Conservation (phyloP, 2,329 filamentous ascomycete genomes). For the Ophiostoma pallidulum region DNA sequence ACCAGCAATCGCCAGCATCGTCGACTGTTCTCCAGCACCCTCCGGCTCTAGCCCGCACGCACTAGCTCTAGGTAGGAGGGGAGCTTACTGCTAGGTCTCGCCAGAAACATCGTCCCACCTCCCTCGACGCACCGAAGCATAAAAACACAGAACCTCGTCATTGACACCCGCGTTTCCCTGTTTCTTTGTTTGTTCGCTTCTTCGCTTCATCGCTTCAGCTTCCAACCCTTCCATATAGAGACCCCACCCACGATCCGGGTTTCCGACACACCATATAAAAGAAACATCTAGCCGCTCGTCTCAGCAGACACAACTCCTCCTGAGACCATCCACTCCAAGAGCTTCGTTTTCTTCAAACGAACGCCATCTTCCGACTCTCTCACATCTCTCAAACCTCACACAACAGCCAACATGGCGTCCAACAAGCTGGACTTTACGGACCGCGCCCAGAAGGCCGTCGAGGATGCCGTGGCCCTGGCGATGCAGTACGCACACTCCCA, state of each 20-base stretch:
- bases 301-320: constrained; percentile 9
- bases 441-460: constrained; percentile 78
- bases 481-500: constrained; percentile 88
- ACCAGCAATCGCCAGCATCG: background rate
- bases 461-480: constrained; percentile 79
- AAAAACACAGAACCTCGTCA: constrained; percentile 2
- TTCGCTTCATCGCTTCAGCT: background rate
- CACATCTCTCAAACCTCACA: constrained; percentile 17
- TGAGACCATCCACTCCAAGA: background rate
- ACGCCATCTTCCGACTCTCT: background rate
- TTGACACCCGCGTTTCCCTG: background rate
- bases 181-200: background rate
- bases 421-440: constrained; percentile 88
- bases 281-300: too few species aligned
- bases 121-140: background rate
- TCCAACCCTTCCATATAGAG: background rate
- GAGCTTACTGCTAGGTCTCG: background rate
- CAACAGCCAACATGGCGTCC: constrained; percentile 43
- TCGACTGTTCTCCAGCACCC: constrained; percentile 2
- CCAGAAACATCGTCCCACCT: constrained; percentile 1
- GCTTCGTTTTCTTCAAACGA: background rate
- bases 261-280: constrained; percentile 10
- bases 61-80: too few species aligned
- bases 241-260: constrained; percentile 6
- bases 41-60: background rate